Conservation (phyloP, 306 rosid genomes). For the Urtica urens region DNA sequence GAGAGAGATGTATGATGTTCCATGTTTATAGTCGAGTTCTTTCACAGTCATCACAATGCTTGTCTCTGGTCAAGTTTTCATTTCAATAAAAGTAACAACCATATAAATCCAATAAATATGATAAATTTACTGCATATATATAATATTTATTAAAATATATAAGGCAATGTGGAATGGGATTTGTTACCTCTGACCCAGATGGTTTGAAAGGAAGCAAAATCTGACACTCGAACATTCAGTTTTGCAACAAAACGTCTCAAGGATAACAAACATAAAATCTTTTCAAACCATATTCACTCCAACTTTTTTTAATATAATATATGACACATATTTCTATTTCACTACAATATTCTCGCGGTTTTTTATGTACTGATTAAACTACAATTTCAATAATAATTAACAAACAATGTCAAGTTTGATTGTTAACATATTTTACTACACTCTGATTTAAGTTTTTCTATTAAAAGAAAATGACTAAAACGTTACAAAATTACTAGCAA, state of each 20-base stretch:
- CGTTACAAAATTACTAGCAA: no score
- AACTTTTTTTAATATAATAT: neutral
- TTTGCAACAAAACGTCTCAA: neutral
- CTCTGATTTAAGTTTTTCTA: no score
- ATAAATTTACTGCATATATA: neutral
- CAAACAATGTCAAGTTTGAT: no score
- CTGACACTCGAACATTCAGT: constrained; percentile 17
- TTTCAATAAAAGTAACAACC: no score
- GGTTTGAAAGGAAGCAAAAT: constrained; percentile 17
- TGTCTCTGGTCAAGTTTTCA: neutral
- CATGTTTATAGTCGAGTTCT: neutral
- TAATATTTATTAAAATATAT: no score
- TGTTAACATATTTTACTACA: no score
- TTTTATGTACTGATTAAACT: neutral
- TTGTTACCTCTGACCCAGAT: constrained; percentile 18
- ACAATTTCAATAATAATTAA: neutral
- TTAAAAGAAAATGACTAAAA: no score
- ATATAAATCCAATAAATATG: neutral
- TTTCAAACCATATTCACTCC: neutral
- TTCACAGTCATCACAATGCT: neutral
- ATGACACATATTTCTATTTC: no score
- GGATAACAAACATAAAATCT: neutral
- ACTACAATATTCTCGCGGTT: neutral
- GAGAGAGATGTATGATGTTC: neutral
- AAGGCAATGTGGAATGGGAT: constrained; percentile 31